phyloP scores from a whole-genome alignment of 805 yeast genomes.

The Diddensiella transvaalensis region DNA sequence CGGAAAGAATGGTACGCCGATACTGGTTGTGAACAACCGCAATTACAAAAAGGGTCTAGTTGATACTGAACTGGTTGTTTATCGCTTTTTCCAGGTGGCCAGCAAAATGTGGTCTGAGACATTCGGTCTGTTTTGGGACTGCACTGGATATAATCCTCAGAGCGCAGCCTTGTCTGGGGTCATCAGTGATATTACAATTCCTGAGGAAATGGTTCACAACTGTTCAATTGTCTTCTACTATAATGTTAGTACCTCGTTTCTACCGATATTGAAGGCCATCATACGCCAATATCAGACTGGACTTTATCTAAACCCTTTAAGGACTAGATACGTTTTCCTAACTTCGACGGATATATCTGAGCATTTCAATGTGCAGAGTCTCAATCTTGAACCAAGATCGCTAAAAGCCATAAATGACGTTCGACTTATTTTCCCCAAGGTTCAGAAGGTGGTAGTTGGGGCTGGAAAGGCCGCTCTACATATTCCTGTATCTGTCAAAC shows the following conservation, averaged over 20 bases:
- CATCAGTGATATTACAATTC: conserved; percentile 41
- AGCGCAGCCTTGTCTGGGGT: conserved; percentile 37
- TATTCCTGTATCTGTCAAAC: conserved; percentile 57
- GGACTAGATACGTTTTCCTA: conserved; percentile 39
- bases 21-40: conserved; percentile 48
- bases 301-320: conserved; percentile 25
- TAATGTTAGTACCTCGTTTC: conserved; percentile 37
- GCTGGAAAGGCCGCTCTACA: conserved; percentile 33
- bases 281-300: conserved; percentile 21
- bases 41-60: conserved; percentile 35
- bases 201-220: conserved; percentile 48
- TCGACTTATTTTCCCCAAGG: conserved; percentile 15
- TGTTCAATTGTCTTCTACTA: conserved; percentile 52
- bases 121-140: conserved; percentile 61
- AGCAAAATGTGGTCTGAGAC: conserved; percentile 70
- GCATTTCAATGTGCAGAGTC: conserved; percentile 35
- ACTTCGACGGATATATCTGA: conserved; percentile 46
- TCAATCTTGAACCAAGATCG: conserved; percentile 44
- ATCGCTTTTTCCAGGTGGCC: conserved; percentile 58
- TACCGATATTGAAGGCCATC: conserved; percentile 26
- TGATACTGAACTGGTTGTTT: conserved; percentile 52
- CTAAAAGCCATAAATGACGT: conserved; percentile 35
- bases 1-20: conserved; percentile 69
- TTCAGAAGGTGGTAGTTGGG: conserved; percentile 3
- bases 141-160: conserved; percentile 51